phyloP scores from a whole-genome alignment of 2,329 filamentous ascomycete genomes.

The Pseudocercospora cruenta region DNA sequence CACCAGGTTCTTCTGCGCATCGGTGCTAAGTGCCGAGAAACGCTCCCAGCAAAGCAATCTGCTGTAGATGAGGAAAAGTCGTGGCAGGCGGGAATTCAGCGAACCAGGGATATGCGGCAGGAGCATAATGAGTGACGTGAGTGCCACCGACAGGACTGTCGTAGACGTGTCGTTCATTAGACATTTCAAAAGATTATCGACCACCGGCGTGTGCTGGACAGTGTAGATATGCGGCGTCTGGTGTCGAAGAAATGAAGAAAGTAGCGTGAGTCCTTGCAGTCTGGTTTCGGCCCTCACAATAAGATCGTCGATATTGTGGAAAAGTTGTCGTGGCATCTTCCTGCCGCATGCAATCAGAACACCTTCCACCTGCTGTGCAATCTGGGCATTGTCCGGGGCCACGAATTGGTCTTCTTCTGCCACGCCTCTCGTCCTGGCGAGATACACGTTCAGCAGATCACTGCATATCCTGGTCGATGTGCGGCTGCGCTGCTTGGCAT shows the following conservation, averaged over 20 bases:
- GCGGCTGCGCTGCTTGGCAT: slow-evolving; percentile 51
- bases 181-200: slow-evolving; percentile 72
- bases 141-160: slow-evolving; percentile 72
- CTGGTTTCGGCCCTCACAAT: slow-evolving; percentile 68
- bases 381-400: slow-evolving; percentile 49
- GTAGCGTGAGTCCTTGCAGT: slow-evolving; percentile 65
- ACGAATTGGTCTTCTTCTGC: slow-evolving; percentile 40
- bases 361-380: slow-evolving; percentile 56
- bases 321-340: slow-evolving; percentile 71
- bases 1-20: slow-evolving; percentile 39
- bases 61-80: slow-evolving; percentile 80
- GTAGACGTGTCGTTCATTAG: slow-evolving; percentile 78
- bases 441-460: slow-evolving; percentile 52
- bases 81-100: slow-evolving; percentile 68
- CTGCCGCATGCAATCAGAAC: slow-evolving; percentile 63
- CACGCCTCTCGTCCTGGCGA: slow-evolving; percentile 46
- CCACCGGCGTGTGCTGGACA: slow-evolving; percentile 71
- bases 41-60: slow-evolving; percentile 78
- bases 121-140: slow-evolving; percentile 79
- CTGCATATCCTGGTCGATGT: slow-evolving; percentile 64
- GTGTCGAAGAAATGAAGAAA: slow-evolving; percentile 73
- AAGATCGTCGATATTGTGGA: slow-evolving; percentile 66
- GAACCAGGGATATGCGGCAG: slow-evolving; percentile 78
- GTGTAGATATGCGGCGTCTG: slow-evolving; percentile 80
- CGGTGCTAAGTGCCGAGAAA: slow-evolving; percentile 44